A percentile compares a stretch with the other conserved stretches of the same genome.
These are phyloP conservation scores for Fusarium miscanthi DNA, from an alignment of 2,329 filamentous ascomycete species.

Conservation along the genomic window DNA sequence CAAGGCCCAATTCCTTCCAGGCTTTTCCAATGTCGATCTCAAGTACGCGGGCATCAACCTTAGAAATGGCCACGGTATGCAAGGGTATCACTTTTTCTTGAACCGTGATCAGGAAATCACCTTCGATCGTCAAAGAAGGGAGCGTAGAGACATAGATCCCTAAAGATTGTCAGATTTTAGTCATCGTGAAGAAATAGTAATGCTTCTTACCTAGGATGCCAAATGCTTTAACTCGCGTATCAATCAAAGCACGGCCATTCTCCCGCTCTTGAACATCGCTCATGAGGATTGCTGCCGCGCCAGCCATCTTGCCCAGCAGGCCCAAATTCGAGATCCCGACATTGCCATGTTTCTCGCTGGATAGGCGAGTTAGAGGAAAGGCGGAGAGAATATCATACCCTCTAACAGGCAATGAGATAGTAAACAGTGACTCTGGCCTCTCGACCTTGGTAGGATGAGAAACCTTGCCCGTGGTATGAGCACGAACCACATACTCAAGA, in stretches of 20 bases:
- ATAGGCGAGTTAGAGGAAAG: constrained; percentile 72
- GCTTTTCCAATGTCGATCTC: constrained; percentile 81
- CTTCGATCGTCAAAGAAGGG: constrained; percentile 66
- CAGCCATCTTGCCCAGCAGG: constrained; percentile 89
- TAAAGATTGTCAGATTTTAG: constrained; percentile 8
- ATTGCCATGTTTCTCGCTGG: constrained; percentile 47
- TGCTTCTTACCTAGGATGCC: constrained; percentile 74
- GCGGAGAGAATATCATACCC: constrained; percentile 87
- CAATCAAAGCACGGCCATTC: constrained; percentile 72
- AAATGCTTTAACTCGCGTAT: constrained; percentile 80
- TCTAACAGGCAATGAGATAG: constrained; percentile 69
- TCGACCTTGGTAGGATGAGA: constrained; percentile 62
- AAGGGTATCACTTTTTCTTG: constrained; percentile 76
- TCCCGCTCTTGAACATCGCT: constrained; percentile 65
- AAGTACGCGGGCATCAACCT: constrained; percentile 68
- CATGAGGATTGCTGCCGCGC: constrained; percentile 78
- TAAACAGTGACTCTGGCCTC: constrained; percentile 63
- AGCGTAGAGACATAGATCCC: constrained; percentile 83
- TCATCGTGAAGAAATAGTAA: background rate
- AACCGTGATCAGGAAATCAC: constrained; percentile 80
- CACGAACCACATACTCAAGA: constrained; percentile 76
- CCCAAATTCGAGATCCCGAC: constrained; percentile 77
- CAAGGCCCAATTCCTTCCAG: constrained; percentile 79
- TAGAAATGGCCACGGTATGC: constrained; percentile 70
- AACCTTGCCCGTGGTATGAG: constrained; percentile 74